Evolutionary conservation across 148 eudicot species (phyloP), one percentile per base, ranked within the genome.

Genomic region (Heliamphora exappendiculata): DNA sequence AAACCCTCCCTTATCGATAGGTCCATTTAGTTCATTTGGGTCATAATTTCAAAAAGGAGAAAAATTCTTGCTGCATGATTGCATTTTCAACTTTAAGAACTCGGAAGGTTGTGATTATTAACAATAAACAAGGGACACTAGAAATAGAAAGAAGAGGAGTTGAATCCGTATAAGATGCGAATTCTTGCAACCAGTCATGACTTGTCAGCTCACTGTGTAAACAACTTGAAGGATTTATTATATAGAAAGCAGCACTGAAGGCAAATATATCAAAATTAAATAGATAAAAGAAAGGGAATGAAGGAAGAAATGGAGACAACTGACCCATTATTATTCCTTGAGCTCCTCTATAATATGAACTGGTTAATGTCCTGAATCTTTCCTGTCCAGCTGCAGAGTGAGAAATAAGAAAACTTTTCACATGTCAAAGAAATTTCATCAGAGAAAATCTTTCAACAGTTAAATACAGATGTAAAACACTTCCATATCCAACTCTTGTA

Each of bases 261-360:
- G 67, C 33, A 59, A 24, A 70, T 70, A 54, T 17, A 72, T 33
- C 17, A 53, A 74, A 24, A 45, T 47, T 58, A 26, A 39, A 58
- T 31, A 41, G 34, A 24, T 10, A 33, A 20, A 39, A 29, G 37
- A 64, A 33, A 47, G 7, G 49, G 2, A 34, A 13, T 9, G 0
- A 36, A 45, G 28, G 14, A 59, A 78, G 34, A 39, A 11, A 76
- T 1, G 37, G 41, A 20, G 67, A 64, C 34, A 79, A 29, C 81
- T 76, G 88, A 87, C 98, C 98, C 93, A 93, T 89, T 76, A 93
- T 91, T n/a, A 93, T 72, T 74, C 98, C 98, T 80, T 93, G 98
- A 70, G 98, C 98, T 76, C 98, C 98, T 88, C 98, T 86, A 72
- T 93, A 93, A 78, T 93, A 93, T 42, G 98, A 93, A 76, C 96